Conservation (phyloP, 257 asterid species). For the Solanum pinnatisectum region DNA sequence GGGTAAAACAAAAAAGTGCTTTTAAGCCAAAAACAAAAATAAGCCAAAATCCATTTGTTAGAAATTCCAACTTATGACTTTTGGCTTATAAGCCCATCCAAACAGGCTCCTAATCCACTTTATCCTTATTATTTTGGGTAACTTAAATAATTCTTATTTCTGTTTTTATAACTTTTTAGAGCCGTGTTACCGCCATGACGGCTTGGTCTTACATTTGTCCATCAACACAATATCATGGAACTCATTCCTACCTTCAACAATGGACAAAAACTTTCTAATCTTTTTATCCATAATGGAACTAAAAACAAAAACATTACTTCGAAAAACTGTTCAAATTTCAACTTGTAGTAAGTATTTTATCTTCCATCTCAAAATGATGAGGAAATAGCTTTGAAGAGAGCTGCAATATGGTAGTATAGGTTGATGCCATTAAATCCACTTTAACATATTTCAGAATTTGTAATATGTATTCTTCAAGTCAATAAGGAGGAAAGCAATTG, state of each 20-base stretch:
- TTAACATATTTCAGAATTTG: background rate
- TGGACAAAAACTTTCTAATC: background rate
- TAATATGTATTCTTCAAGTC: background rate
- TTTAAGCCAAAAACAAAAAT: background rate
- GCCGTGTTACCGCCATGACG: background rate
- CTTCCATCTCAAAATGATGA: background rate
- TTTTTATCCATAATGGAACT: background rate
- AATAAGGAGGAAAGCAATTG: background rate
- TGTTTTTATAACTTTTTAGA: background rate
- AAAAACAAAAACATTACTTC: background rate
- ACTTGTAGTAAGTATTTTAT: background rate
- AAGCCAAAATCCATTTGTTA: background rate
- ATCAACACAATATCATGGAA: background rate
- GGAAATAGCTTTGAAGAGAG: background rate
- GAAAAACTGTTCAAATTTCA: background rate
- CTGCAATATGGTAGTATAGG: background rate
- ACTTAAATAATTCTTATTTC: background rate
- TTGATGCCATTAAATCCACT: background rate
- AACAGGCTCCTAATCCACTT: background rate
- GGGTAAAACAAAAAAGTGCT: background rate
- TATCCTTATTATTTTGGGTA: background rate
- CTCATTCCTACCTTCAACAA: background rate
- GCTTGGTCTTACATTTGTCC: background rate
- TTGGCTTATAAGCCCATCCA: background rate
- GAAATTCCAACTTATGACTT: background rate